phyloP scores from a whole-genome alignment of 2,329 filamentous ascomycete species.

The Penicillium sp. region DNA sequence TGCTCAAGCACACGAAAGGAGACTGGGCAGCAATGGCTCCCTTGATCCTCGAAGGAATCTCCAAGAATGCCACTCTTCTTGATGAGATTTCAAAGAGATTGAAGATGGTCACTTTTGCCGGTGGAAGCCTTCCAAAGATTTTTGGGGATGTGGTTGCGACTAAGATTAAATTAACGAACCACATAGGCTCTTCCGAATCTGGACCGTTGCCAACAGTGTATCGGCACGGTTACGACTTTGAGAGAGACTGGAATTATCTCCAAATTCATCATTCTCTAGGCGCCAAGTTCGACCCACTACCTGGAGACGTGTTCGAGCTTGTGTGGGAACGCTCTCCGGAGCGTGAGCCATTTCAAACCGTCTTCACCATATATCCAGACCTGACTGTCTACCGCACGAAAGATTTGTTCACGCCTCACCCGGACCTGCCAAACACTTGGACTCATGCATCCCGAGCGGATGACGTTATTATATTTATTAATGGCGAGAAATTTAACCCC shows the following conservation, averaged over 20 bases:
- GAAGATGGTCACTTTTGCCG: constrained; percentile 1
- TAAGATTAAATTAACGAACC: not conserved
- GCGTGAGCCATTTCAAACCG: not conserved
- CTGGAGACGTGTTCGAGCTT: not conserved
- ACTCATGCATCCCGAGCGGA: constrained; percentile 3
- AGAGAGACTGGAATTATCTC: constrained; percentile 5
- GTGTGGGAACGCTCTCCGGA: constrained; percentile 1
- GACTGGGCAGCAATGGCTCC: constrained; percentile 8
- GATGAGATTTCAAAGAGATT: not conserved
- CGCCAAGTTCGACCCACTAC: not conserved
- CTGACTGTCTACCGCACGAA: not conserved
- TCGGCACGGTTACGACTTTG: not conserved
- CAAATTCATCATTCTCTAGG: constrained; percentile 4
- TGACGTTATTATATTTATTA: constrained; percentile 1
- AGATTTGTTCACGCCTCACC: constrained; percentile 1
- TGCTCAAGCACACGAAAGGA: not conserved
- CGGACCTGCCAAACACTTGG: not conserved
- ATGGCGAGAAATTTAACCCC: constrained; percentile 4
- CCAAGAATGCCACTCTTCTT: not conserved
- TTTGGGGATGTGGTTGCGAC: constrained; percentile 2
- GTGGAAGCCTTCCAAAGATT: not conserved
- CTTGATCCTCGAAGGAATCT: not conserved
- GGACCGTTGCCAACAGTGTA: constrained; percentile 5
- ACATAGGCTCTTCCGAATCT: not conserved
- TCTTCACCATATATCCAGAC: constrained; percentile 1